Base-by-base conservation (phyloP, 495 filamentous ascomycete species). In the Talaromyces nanjingensis region DNA sequence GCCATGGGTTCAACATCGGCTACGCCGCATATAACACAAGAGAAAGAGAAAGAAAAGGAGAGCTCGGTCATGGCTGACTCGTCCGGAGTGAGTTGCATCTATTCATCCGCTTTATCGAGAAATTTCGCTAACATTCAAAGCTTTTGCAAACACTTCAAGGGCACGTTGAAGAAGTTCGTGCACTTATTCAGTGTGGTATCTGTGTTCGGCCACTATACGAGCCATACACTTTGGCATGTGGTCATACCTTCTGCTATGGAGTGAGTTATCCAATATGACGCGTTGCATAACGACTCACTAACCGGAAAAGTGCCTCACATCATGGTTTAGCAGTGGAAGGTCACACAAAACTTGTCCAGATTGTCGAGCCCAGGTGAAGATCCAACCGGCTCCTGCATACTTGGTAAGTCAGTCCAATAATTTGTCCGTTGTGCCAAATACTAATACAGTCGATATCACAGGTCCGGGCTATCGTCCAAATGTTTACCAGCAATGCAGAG, bases 161-260 rank as follows among this genome's bases (percentile, higher is more conserved):
- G 3, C 80, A 82, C 67, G 69, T 84, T 12, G 78, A 83, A 62
- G 79, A 81, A 63, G 72, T 84, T 54, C 74, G 82, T 45, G 67
- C 63, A 24, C 69, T 82, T 12, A 60, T 89, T 66, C 86, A 84
- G 59, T 91, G 88, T 72, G 85, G 87, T 59, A 87, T 91, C 59
- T 91, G 88, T 65, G 81, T 87, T 42, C 79, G 84, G 22, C 81
- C 88, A 33, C 76, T 91, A 12, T 91, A 89, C 74, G 88, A 91
- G 67, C 88, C 88, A 7, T 91, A 87, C 71, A 87, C 82, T 20
- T 81, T 89, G 47, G 81, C 83, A 47, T 91, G 88, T 67, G 88
- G 88, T 1, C 88, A 91, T 73, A 89, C 88, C 4, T 91, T 89
- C 68, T 91, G 88, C 71, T 91, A 91, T 67, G 85, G 81, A 52